A percentile compares a stretch with the other conserved stretches of the same genome.
Evolutionary conservation across 169 alveolate species (phyloP).

Genomic region (Cryptosporidium sp.): DNA sequence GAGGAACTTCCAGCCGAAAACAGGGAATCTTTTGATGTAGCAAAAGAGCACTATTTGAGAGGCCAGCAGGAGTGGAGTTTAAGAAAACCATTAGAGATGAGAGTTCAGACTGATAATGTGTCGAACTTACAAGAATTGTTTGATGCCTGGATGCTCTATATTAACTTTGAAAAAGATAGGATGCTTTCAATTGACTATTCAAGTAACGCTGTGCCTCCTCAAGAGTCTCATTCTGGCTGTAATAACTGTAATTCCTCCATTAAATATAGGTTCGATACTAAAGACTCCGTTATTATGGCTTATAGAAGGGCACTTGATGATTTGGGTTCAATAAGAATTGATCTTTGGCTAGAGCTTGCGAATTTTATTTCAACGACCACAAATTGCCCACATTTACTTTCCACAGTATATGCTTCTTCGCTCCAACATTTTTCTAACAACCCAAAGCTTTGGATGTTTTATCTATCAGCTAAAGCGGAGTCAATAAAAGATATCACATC

Average conservation of each 20-base stretch:
- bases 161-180: conserved; percentile 66
- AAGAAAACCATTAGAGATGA: conserved; percentile 67
- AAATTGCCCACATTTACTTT: conserved; percentile 61
- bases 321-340: conserved; percentile 69
- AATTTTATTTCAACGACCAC: conserved; percentile 63
- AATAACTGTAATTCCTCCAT: not conserved
- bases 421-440: conserved; percentile 48
- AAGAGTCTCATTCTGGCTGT: not conserved
- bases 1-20: conserved; percentile 52
- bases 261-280: conserved; percentile 28
- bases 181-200: conserved; percentile 72
- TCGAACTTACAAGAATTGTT: conserved; percentile 60
- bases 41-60: conserved; percentile 29
- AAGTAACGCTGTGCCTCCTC: conserved; percentile 19
- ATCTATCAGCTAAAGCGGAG: conserved; percentile 28
- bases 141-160: conserved; percentile 68
- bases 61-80: conserved; percentile 71
- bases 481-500: conserved; percentile 18
- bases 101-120: conserved; percentile 67
- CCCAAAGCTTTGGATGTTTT: conserved; percentile 59
- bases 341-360: conserved; percentile 72
- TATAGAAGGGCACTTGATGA: conserved; percentile 73
- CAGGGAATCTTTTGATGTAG: conserved; percentile 32
- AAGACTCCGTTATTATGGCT: conserved; percentile 70
- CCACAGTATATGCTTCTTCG: conserved; percentile 32